Evolutionary conservation across 2,329 filamentous ascomycete genomes (phyloP).

Genomic region (Trichoderma cornu-damae): DNA sequence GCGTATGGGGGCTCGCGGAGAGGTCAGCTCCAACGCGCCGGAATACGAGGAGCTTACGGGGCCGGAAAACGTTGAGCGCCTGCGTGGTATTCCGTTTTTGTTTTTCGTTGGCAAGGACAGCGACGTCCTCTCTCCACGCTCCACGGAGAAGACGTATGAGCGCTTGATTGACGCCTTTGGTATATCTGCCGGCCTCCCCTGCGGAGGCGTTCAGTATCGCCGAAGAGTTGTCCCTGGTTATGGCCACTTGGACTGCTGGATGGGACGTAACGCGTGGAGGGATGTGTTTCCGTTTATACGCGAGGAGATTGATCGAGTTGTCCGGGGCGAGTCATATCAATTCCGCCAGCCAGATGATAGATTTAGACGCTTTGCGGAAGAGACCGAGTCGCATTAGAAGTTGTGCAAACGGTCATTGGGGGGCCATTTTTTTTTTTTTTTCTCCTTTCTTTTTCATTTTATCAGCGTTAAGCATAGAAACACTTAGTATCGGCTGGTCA

Average conservation of each 20-base stretch:
- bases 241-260: conserved; percentile 59
- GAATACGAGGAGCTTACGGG: conserved; percentile 45
- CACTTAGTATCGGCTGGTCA: neutral
- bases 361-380: conserved; percentile 1
- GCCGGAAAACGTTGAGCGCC: conserved; percentile 43
- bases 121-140: conserved; percentile 49
- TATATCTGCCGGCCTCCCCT: conserved; percentile 24
- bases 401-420: conserved; percentile 25
- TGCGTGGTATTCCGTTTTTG: conserved; percentile 51
- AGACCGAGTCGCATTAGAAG: conserved; percentile 36
- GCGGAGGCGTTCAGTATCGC: conserved; percentile 41
- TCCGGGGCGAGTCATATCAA: conserved; percentile 19
- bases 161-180: conserved; percentile 49
- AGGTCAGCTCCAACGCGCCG: conserved; percentile 49
- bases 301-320: conserved; percentile 50
- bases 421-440: neutral
- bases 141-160: conserved; percentile 51
- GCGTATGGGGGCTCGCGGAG: conserved; percentile 47
- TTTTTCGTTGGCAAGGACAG: conserved; percentile 54
- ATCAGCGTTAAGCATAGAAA: neutral
- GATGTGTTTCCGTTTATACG: conserved; percentile 55
- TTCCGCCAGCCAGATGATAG: conserved; percentile 14
- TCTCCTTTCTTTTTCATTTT: neutral
- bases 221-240: conserved; percentile 52
- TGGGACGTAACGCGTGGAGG: conserved; percentile 53